Conservation (phyloP, 1,284 basidiomycete species). For the Ustanciosporium gigantosporum region DNA sequence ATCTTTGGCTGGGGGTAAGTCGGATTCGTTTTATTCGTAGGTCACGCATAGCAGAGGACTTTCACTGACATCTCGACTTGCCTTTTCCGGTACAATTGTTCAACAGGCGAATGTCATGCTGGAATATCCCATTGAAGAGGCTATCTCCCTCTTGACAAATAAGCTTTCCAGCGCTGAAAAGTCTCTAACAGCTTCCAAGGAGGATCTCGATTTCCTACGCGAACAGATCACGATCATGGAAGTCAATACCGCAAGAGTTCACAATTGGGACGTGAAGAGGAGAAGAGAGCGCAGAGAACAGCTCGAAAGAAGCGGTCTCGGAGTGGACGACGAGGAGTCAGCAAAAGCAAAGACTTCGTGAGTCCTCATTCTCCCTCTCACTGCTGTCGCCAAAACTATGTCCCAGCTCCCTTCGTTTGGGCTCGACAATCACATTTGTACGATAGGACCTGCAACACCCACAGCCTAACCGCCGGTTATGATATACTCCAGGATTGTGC, state of each 20-base stretch:
- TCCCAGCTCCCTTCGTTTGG: too few relatives aligned
- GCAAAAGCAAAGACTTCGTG: conserved; percentile 15
- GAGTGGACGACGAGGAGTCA: conserved; percentile 3
- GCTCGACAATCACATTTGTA: too few relatives aligned
- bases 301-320: conserved; percentile 21
- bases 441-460: too few relatives aligned
- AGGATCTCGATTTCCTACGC: conserved; percentile 89
- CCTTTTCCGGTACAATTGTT: too few relatives aligned
- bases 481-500: too few relatives aligned
- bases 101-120: conserved; percentile 80
- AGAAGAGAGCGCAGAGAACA: conserved; percentile 66
- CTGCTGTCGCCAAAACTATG: background rate
- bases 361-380: conserved; percentile 14
- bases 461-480: too few relatives aligned
- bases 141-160: conserved; percentile 73
- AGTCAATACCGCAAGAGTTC: conserved; percentile 93
- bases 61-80: too few relatives aligned
- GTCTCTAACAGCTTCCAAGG: conserved; percentile 72
- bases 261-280: conserved; percentile 92
- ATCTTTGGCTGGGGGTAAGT: conserved; percentile 89
- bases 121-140: conserved; percentile 83
- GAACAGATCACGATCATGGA: conserved; percentile 98
- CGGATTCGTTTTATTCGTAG: too few relatives aligned
- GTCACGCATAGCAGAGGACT: too few relatives aligned
- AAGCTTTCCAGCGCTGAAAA: conserved; percentile 79